A percentile compares a stretch with the other conserved stretches of the same genome.
Conservation (phyloP, 805 yeast genomes). For the Yamadazyma philogaea region DNA sequence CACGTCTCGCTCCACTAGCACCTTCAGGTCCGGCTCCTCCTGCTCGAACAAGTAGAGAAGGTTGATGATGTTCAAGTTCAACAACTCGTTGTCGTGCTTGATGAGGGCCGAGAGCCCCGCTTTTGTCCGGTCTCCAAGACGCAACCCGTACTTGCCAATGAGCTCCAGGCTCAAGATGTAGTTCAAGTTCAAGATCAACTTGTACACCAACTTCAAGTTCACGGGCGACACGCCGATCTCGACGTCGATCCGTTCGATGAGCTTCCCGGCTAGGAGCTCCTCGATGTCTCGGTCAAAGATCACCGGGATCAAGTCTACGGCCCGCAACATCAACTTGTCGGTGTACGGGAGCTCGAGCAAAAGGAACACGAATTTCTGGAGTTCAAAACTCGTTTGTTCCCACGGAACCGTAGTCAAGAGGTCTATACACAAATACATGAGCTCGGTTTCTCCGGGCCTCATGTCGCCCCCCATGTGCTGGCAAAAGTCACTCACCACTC, state of each 20-base stretch:
- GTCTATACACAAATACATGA: conserved; percentile 3
- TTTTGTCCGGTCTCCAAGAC: background rate
- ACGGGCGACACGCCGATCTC: conserved; percentile 3
- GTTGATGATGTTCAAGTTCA: conserved; percentile 14
- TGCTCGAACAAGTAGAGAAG: conserved; percentile 10
- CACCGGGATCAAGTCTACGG: conserved; percentile 9
- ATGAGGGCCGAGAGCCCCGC: conserved; percentile 6
- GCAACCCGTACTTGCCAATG: background rate
- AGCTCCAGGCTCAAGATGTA: conserved; percentile 8
- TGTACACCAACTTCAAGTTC: conserved; percentile 11
- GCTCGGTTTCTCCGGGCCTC: background rate
- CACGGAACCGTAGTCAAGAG: background rate
- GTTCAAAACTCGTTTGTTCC: conserved; percentile 1
- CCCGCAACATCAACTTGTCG: background rate
- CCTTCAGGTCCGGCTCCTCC: conserved; percentile 1
- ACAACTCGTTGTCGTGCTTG: conserved; percentile 11
- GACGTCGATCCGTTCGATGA: conserved; percentile 11
- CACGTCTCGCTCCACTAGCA: background rate
- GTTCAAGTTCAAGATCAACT: conserved; percentile 13
- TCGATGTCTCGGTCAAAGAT: background rate
- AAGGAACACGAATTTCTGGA: conserved; percentile 9
- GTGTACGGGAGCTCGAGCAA: conserved; percentile 9
- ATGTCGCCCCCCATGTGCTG: background rate
- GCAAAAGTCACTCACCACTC: conserved; percentile 7
- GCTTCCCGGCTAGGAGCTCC: conserved; percentile 1